Conservation (phyloP, 2,329 filamentous ascomycete species). For the Penicillium sclerotigenum region DNA sequence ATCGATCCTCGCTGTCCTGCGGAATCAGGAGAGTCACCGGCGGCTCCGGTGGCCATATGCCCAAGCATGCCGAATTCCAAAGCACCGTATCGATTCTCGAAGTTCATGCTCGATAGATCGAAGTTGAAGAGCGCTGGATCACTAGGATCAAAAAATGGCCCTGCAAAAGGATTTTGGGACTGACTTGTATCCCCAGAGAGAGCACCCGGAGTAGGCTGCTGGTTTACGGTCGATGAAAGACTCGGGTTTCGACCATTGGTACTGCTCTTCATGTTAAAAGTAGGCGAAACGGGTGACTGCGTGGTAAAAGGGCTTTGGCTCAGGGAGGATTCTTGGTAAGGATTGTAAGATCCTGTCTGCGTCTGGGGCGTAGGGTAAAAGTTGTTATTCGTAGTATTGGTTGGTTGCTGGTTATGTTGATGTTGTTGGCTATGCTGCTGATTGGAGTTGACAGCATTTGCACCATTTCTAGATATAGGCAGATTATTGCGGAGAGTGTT, state of each 20-base stretch:
- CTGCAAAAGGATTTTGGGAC: conserved; percentile 47
- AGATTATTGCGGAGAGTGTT: conserved; percentile 41
- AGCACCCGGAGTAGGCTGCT: conserved; percentile 45
- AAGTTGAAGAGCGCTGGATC: conserved; percentile 95
- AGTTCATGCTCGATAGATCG: conserved; percentile 88
- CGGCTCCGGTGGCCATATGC: conserved; percentile 89
- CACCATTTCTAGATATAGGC: conserved; percentile 33
- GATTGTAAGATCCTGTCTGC: conserved; percentile 36
- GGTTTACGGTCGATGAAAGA: conserved; percentile 44
- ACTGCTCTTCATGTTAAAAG: conserved; percentile 57
- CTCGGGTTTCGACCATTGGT: conserved; percentile 35
- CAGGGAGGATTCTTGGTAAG: conserved; percentile 49
- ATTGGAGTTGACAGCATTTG: conserved; percentile 27
- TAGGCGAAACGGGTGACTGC: conserved; percentile 71
- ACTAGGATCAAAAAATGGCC: conserved; percentile 77
- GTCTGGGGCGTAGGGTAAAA: conserved; percentile 36
- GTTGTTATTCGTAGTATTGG: conserved; percentile 26
- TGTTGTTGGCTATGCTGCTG: conserved; percentile 13
- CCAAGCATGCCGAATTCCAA: conserved; percentile 94
- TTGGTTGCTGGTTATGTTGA: conserved; percentile 4
- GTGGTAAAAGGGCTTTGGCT: conserved; percentile 55
- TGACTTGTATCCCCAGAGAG: conserved; percentile 47
- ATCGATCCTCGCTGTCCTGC: conserved; percentile 48
- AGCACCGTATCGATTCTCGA: conserved; percentile 93
- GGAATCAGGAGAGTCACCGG: conserved; percentile 72